Evolutionary conservation across 192 early-diverging fungal genomes (phyloP), one percentile per base, ranked within the genome.

Genomic region (Spinellus fusiger): DNA sequence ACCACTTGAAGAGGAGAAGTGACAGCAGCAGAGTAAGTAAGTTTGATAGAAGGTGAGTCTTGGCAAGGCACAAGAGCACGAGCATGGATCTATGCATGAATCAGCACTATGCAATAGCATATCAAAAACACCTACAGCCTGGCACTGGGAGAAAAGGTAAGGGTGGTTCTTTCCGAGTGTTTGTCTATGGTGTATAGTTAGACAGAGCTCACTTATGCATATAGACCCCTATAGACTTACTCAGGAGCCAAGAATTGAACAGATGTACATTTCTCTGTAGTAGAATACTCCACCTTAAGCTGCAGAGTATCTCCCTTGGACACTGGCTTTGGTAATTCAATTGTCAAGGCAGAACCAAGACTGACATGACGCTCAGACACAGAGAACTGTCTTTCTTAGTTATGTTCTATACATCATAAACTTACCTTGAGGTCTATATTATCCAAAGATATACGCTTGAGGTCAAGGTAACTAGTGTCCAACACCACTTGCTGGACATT

Each of bases 121-220:
- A 15, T 1, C 25, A 27, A 0, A 25, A 0, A 51, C 33, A 33
- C 56, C 56, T 69, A 72, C 66, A 29, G 84, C 87, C 77, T 99
- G 92, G 77, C 96, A 97, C 75, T 98, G 96, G 29, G 93, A 90
- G 71, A 98, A 98, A 37, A 98, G 73, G 66, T 96, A 99, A 20
- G 96, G 95, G 59, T 92, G 80, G 50, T 84, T 79, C 71, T 93
- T 92, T 40, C 96, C 96, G n/a, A 92, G 82, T 5, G 96, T 99
- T 73, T 98, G 96, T 65, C 86, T 90, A 44, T 28, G 33, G 40
- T 9, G 12, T 48, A 15, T 15, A 23, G 38, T 33, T 54, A 22
- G 26, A 20, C n/a, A 16, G 54, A 62, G 50, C n/a, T 18, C 0
- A 20, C n/a, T 20, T 13, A 1, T 6, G 15, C n/a, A 59, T 32